These are phyloP conservation scores for Marasmius sp. DNA, from an alignment of 1,284 basidiomycete genomes.

Conservation along the genomic window DNA sequence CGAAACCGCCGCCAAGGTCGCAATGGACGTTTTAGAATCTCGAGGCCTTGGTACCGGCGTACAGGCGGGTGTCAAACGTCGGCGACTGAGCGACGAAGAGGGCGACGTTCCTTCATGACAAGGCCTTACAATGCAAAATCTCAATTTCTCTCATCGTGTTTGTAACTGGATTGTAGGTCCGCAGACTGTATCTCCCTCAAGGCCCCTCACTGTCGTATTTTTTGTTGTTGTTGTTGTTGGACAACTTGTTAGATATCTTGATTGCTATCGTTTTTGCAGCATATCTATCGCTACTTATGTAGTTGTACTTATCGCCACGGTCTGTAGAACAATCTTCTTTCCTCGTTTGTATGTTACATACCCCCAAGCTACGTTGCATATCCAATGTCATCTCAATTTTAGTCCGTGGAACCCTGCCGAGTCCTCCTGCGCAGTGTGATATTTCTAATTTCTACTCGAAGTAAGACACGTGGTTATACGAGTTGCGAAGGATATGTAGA, in stretches of 20 bases:
- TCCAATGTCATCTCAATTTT: not conserved
- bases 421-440: too few species aligned
- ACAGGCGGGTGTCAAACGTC: slow-evolving; percentile 51
- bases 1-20: slow-evolving; percentile 72
- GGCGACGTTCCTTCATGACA: slow-evolving; percentile 47
- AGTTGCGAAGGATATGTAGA: not conserved
- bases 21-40: slow-evolving; percentile 74
- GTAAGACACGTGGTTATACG: too few species aligned
- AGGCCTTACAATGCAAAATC: slow-evolving; percentile 15
- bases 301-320: slow-evolving; percentile 9
- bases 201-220: slow-evolving; percentile 17
- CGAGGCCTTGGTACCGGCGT: slow-evolving; percentile 68
- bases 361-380: not conserved
- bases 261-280: slow-evolving; percentile 32
- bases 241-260: slow-evolving; percentile 18
- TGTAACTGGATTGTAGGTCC: slow-evolving; percentile 27
- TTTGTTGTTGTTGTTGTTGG: slow-evolving; percentile 20
- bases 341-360: slow-evolving; percentile 12
- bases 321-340: slow-evolving; percentile 18
- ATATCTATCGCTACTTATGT: slow-evolving; percentile 18
- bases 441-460: too few species aligned
- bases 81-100: slow-evolving; percentile 57
- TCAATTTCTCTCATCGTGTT: slow-evolving; percentile 3
- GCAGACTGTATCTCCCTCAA: slow-evolving; percentile 21
- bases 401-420: too few species aligned